Evolutionary conservation across 148 eudicot genomes (phyloP).

Genomic region (Pharnaceum exiguum): DNA sequence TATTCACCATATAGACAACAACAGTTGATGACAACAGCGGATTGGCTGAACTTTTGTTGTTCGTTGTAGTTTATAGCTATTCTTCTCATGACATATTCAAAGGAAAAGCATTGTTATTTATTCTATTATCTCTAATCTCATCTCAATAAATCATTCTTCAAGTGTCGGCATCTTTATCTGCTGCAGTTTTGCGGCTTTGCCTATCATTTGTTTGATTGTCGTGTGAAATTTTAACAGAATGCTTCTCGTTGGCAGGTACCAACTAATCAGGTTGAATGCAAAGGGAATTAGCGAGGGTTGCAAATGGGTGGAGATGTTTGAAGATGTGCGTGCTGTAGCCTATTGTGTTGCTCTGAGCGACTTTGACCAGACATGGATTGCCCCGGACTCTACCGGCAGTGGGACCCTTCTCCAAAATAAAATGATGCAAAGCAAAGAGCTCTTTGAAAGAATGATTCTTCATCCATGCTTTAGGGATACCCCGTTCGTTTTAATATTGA

Average conservation of each 20-base stretch:
- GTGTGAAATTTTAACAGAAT: neutral
- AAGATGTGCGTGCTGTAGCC: conserved; percentile 81
- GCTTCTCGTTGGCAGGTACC: conserved; percentile 47
- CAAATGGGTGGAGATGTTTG: conserved; percentile 99
- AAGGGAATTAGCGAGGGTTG: conserved; percentile 89
- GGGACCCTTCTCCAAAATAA: conserved; percentile 57
- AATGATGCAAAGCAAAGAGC: conserved; percentile 76
- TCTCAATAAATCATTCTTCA: too few species aligned
- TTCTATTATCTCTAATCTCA: too few species aligned
- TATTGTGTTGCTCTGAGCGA: conserved; percentile 84
- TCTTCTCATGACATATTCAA: too few species aligned
- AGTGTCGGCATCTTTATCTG: too few species aligned
- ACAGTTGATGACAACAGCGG: too few species aligned
- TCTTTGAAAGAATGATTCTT: conserved; percentile 63
- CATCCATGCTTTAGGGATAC: conserved; percentile 89
- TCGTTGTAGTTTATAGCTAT: too few species aligned
- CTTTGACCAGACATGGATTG: conserved; percentile 65
- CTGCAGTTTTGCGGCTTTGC: neutral
- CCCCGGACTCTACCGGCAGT: conserved; percentile 36
- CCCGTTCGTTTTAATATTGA: conserved; percentile 70
- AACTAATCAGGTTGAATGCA: conserved; percentile 85
- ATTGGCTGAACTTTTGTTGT: too few species aligned
- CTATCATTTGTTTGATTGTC: neutral
- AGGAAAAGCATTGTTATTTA: too few species aligned
- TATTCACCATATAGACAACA: too few species aligned